A percentile compares a stretch with the other conserved stretches of the same genome.
These are phyloP conservation scores for Raffaelea albimanens DNA, from an alignment of 2,329 filamentous ascomycete genomes.

Conservation along the genomic window DNA sequence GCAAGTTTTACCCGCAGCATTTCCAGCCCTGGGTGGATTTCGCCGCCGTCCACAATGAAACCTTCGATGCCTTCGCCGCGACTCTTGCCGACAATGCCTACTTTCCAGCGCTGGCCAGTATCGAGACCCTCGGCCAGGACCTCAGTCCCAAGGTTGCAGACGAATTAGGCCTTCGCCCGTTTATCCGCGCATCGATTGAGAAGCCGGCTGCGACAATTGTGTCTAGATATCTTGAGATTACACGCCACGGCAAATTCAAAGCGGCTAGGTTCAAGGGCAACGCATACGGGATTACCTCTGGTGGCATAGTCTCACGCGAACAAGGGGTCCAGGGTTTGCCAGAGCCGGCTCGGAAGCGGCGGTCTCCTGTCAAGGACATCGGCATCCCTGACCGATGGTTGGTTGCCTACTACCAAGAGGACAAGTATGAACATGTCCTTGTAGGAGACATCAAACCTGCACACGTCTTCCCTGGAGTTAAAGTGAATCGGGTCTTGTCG, in stretches of 20 bases:
- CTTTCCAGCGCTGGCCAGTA: not conserved
- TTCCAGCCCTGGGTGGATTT: slow-evolving; percentile 3
- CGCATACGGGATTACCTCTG: not conserved
- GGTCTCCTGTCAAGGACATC: not conserved
- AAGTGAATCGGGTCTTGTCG: not conserved
- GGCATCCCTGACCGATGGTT: slow-evolving; percentile 6
- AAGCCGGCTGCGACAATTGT: slow-evolving; percentile 1
- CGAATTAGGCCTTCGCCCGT: not conserved
- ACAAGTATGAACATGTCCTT: not conserved
- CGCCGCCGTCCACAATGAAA: not conserved
- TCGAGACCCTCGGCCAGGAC: not conserved
- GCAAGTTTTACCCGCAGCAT: not conserved
- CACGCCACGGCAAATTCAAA: not conserved
- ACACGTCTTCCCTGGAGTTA: not conserved
- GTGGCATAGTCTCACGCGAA: not conserved
- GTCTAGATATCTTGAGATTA: slow-evolving; percentile 1
- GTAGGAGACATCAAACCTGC: slow-evolving; percentile 9
- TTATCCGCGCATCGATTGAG: slow-evolving; percentile 1
- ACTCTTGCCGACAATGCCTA: not conserved
- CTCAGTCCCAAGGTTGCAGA: not conserved
- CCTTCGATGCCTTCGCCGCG: not conserved
- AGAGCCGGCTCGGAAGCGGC: not conserved
- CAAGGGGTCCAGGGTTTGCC: too few species aligned
- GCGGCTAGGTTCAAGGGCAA: not conserved
- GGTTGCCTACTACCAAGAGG: not conserved